phyloP scores from a whole-genome alignment of 2,329 filamentous ascomycete genomes.

The Aspergillus candidus region DNA sequence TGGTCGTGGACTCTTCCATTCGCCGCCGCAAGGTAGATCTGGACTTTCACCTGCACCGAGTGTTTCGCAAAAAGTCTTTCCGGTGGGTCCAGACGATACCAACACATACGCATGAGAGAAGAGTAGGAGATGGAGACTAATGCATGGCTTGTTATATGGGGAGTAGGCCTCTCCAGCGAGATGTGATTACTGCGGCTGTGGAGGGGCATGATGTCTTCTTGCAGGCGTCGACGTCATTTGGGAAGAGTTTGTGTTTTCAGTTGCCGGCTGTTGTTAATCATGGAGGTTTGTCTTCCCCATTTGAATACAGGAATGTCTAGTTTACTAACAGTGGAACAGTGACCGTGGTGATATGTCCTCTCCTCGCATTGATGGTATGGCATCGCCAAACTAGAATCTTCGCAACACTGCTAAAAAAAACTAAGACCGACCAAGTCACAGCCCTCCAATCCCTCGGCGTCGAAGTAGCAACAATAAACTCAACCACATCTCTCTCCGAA shows the following conservation, averaged over 20 bases:
- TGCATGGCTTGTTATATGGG: background rate
- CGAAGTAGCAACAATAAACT: constrained; percentile 79
- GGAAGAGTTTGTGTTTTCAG: constrained; percentile 90
- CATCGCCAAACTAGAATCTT: background rate
- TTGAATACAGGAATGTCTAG: background rate
- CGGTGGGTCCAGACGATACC: constrained; percentile 44
- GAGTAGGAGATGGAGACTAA: background rate
- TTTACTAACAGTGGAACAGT: constrained; percentile 51
- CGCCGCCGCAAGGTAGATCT: constrained; percentile 49
- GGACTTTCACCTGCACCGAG: constrained; percentile 65
- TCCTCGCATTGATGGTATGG: constrained; percentile 78
- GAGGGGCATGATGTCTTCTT: constrained; percentile 86
- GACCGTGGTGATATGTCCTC: constrained; percentile 82
- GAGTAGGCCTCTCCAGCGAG: constrained; percentile 69
- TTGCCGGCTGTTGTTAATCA: constrained; percentile 80
- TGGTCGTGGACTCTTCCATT: constrained; percentile 16
- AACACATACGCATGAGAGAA: background rate
- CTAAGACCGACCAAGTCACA: constrained; percentile 83
- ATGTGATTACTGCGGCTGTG: constrained; percentile 77
- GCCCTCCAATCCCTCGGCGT: constrained; percentile 68
- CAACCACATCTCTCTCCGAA: constrained; percentile 63
- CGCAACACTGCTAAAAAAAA: background rate
- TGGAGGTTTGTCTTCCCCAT: constrained; percentile 57
- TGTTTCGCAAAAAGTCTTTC: constrained; percentile 69
- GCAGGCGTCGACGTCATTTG: constrained; percentile 70